These are phyloP conservation scores for Discostella pseudostelligera DNA, from an alignment of 108 stramenopile species.

Conservation along the genomic window DNA sequence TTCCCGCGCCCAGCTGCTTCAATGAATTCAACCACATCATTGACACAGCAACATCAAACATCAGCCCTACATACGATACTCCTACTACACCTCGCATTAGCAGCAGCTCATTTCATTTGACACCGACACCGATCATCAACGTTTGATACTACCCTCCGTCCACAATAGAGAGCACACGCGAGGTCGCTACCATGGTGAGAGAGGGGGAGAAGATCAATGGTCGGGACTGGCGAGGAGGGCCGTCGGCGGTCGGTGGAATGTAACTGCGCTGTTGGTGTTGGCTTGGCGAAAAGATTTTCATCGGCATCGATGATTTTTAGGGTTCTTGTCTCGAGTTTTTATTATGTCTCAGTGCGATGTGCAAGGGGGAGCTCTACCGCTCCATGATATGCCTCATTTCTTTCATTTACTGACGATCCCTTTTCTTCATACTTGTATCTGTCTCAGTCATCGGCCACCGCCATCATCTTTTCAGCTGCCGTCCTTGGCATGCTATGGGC, in stretches of 20 bases:
- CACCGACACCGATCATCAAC: neutral
- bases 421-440: neutral
- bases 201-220: neutral
- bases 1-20: neutral
- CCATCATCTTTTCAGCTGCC: constrained; percentile 71
- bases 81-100: neutral
- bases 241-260: neutral
- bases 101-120: neutral
- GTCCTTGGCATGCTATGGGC: constrained; percentile 75
- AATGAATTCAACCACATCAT: constrained; percentile 2
- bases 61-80: neutral
- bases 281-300: no score
- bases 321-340: neutral
- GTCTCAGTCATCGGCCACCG: constrained; percentile 59
- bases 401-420: constrained; percentile 3
- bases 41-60: constrained; percentile 1
- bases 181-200: constrained; percentile 8
- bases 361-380: neutral
- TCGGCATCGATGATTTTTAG: no score
- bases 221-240: neutral
- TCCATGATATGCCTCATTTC: neutral
- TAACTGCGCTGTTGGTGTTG: neutral
- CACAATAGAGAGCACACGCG: neutral
- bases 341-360: neutral
- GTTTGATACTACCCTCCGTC: neutral